Base-by-base conservation (phyloP, 179 eudicot species). In the Gypsophila paniculata region DNA sequence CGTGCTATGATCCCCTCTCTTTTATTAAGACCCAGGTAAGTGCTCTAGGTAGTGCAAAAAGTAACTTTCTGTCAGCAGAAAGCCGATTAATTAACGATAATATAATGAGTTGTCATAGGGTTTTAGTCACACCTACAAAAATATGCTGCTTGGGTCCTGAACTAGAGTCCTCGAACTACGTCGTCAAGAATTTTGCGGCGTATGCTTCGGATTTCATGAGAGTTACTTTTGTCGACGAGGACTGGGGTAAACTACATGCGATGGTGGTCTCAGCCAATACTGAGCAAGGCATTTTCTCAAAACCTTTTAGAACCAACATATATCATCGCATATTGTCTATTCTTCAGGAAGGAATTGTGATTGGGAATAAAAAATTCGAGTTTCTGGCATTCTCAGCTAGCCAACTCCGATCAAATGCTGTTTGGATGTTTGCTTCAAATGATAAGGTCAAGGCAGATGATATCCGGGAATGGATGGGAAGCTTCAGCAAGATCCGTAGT, bases 401-500 rank as follows among this genome's bases (percentile, higher is more conserved):
- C 78, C 99, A 94, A 65, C 90, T 94, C 46, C 91, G 99, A 17
- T 89, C 96, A 32, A 91, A 88, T 72, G 82, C 99, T 0, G 94
- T 94, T 7, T 94, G 99, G 99, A 94, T 94, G 99, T 94, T 94
- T 85, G 96, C 99, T 81, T 94, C 99, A 21, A 94, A 92, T 70
- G 90, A 90, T 12, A 75, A 87, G 22, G 84, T 89, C 57, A 94
- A 64, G 75, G 96, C 91, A 17, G 85, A 80, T 72, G 90, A 90
- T 76, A 94, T 94, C 52, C 81, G 99, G 36, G 82, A 94, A 61
- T 94, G 99, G 99, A 94, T 94, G 99, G 99, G 99, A 5, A 82
- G 95, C 78, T 94, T 94, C 74, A 87, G 75, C 74, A 91, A 90
- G 81, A 94, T 94, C 42, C 91, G 97, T 0, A 94, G 97, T 64